Evolutionary conservation across 2,329 filamentous ascomycete genomes (phyloP), one percentile per base, ranked within the genome.

Genomic region (Madurella fahalii): DNA sequence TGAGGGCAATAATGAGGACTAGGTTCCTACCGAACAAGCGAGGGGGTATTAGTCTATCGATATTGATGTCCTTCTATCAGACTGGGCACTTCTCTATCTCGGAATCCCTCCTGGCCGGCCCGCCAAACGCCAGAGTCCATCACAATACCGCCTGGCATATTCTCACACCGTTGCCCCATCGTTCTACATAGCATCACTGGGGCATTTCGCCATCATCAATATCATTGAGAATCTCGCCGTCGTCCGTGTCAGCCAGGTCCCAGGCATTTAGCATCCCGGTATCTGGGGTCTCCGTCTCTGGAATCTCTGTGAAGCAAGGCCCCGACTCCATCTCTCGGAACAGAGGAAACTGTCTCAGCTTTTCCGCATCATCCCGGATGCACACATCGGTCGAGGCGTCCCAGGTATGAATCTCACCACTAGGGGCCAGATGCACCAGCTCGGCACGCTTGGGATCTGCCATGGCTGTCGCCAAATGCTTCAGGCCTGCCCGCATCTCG

Each of bases 391-490:
- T 59, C 41, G 12, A 5, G 5, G 58, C 58, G 47, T 60, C 47
- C 60, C 60, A 62, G 1, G 54, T 40, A 39, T 59, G 58, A 17
- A 62, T 45, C 45, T 61, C 54, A 1, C 58, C 58, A n/a, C 20
- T 55, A 2, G 52, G 47, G 4, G 57, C 53, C 30, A 61, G 40
- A 40, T 62, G 60, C 13, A 61, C 44, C 32, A 62, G 43, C 53
- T 57, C 54, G 11, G 54, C 60, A 2, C 50, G 44, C 47, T 39
- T 40, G 3, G 58, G 54, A 32, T 41, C 25, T 2, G 32, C 17
- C 56, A 61, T 61, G 31, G 9, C 13, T 16, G 15, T 39, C 7
- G 52, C 50, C 44, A 61, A n/a, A 13, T 3, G 20, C 42, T 40
- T 13, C 50, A 61, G 40, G 3, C 25, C 31, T n/a, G 31, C 8